A percentile compares a stretch with the other conserved stretches of the same genome.
phyloP scores from a whole-genome alignment of 768 basidiomycete species.

The Amanita polypyramis region DNA sequence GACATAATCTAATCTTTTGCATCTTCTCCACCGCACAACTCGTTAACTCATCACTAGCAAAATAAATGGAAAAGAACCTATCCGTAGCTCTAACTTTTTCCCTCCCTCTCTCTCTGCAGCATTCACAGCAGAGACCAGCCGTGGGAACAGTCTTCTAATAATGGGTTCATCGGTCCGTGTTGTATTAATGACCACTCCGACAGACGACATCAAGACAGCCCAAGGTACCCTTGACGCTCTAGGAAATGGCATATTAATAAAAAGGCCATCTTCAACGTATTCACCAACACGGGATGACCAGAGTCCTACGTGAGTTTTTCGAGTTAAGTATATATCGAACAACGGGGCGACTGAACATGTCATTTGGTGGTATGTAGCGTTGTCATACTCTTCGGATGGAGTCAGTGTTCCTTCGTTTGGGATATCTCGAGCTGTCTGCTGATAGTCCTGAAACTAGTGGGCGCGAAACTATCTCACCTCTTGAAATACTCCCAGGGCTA shows the following conservation, averaged over 20 bases:
- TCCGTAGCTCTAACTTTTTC: no score
- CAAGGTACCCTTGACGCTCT: conserved; percentile 8
- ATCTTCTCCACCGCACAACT: no score
- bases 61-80: no score
- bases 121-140: no score
- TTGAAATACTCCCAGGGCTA: conserved; percentile 34
- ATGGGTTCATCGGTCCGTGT: no score
- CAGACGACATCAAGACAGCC: background rate
- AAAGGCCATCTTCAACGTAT: conserved; percentile 8
- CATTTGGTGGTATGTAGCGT: conserved; percentile 17
- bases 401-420: conserved; percentile 18
- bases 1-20: no score
- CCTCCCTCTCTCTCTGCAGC: no score
- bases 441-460: conserved; percentile 20
- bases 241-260: conserved; percentile 17
- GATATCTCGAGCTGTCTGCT: background rate
- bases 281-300: background rate
- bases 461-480: conserved; percentile 33
- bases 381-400: conserved; percentile 37
- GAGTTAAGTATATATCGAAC: background rate
- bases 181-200: background rate
- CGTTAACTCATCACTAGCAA: no score
- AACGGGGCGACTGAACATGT: background rate
- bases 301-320: conserved; percentile 12
- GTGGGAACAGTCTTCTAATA: background rate